A percentile compares a stretch with the other conserved stretches of the same genome.
These are phyloP conservation scores for Auriculariales sp. DNA, from an alignment of 768 basidiomycete genomes.

Conservation along the genomic window DNA sequence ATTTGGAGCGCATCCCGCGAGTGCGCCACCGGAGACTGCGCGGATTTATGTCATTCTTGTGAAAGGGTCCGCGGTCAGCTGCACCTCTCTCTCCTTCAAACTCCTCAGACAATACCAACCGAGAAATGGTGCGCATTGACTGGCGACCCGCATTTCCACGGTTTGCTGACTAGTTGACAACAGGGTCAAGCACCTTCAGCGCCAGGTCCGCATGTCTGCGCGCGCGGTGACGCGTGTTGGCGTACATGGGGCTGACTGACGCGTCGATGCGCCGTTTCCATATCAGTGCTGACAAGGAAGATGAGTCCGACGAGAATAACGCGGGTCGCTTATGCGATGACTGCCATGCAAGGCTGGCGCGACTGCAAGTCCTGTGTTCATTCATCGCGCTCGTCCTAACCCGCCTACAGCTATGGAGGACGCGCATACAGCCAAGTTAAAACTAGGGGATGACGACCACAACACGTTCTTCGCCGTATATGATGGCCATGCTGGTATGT, in stretches of 20 bases:
- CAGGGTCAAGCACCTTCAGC: constrained; percentile 1
- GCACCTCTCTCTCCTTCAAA: too few species aligned
- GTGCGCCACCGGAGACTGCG: too few species aligned
- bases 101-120: too few species aligned
- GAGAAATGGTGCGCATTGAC: too few species aligned
- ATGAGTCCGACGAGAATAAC: background rate
- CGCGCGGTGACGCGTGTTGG: background rate
- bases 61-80: too few species aligned
- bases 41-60: too few species aligned
- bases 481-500: background rate
- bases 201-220: background rate
- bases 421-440: background rate
- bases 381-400: background rate
- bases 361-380: background rate
- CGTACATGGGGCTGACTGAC: background rate
- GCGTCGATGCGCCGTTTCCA: too few species aligned
- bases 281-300: background rate
- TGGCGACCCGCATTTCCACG: too few species aligned
- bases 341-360: background rate
- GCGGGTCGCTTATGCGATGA: background rate
- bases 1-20: too few species aligned
- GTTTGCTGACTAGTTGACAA: too few species aligned
- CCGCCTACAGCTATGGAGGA: background rate
- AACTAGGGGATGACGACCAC: background rate
- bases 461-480: background rate